Evolutionary conservation across 768 basidiomycete genomes (phyloP), one percentile per base, ranked within the genome.

Genomic region (Goffeauzyma gilvescens): DNA sequence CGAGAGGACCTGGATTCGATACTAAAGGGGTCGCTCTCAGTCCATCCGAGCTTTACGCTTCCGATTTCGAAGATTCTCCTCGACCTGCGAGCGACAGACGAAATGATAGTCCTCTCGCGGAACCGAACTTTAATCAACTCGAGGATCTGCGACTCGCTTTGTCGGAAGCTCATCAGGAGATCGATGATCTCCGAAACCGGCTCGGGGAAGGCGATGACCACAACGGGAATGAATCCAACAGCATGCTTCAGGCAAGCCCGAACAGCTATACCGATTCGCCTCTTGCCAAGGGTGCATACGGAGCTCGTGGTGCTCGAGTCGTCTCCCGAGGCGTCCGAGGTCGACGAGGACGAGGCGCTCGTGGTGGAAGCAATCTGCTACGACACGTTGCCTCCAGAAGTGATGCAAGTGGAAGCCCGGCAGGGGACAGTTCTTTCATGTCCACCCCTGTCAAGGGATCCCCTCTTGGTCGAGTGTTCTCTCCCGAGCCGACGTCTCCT

Each of bases 1-100:
- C 41, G 21, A 55, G 58, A 34, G 47, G 58, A 18, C 60, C 58
- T 18, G 62, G 62, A 4, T 60, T 64, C 31, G 62, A 59, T 35
- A 50, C 33, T 25, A 48, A 58, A 26, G 60, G 58, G 32, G 43
- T 55, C 24, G 55, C 55, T n/a, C 52, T 57, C 7, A 57, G 56
- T 7, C 60, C 60, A 2, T 49, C 50, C 25, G 49, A 50, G 22
- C 42, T 55, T 6, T 60, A 57, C 46, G 38, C 51, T 42, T 57
- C 58, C 38, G 57, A 64, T 48, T 59, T 58, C 7, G 58, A 58
- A 6, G 52, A 55, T 25, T 44, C 50, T 6, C 58, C 60, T 0
- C 60, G 59, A 4, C 52, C 53, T 25, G 59, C 54, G 39, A 47
- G 48, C 5, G 40, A 34, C 20, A 44, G 48, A 10, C 35, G 46